These are phyloP conservation scores for Rhizoctonia solani DNA, from an alignment of 1,284 basidiomycete genomes.

Conservation along the genomic window DNA sequence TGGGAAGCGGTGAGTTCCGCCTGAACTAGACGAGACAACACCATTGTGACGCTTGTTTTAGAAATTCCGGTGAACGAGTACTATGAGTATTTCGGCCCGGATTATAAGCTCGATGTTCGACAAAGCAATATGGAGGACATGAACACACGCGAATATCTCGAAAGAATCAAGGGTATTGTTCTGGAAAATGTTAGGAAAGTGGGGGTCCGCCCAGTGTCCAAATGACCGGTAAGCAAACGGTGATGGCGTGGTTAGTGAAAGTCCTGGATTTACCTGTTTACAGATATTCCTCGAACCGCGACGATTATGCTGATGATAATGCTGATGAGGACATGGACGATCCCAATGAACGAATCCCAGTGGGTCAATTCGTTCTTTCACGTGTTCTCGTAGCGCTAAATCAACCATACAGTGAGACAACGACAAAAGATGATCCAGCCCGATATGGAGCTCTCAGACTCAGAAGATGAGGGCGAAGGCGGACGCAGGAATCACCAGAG, in stretches of 20 bases:
- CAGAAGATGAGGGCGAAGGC: conserved; percentile 83
- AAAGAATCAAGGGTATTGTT: conserved; percentile 90
- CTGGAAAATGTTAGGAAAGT: conserved; percentile 87
- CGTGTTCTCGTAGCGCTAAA: background rate
- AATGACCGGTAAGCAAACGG: conserved; percentile 65
- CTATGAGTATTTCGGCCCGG: conserved; percentile 99
- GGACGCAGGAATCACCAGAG: conserved; percentile 59
- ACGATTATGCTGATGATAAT: conserved; percentile 82
- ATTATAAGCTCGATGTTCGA: conserved; percentile 96
- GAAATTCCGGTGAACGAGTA: conserved; percentile 97
- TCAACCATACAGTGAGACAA: conserved; percentile 51
- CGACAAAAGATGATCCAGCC: conserved; percentile 73
- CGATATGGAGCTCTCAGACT: conserved; percentile 81
- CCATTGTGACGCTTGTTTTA: conserved; percentile 44
- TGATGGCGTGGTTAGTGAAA: background rate
- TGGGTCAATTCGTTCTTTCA: conserved; percentile 41
- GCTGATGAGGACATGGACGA: conserved; percentile 81
- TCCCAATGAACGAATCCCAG: conserved; percentile 71
- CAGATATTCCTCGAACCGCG: conserved; percentile 76
- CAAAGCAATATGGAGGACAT: conserved; percentile 95
- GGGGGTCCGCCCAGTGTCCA: conserved; percentile 88
- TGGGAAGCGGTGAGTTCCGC: conserved; percentile 69
- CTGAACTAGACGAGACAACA: background rate
- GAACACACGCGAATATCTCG: conserved; percentile 91
- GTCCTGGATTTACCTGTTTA: background rate